These are phyloP conservation scores for Starmerella kuoi DNA, from an alignment of 805 yeast species.

Conservation along the genomic window DNA sequence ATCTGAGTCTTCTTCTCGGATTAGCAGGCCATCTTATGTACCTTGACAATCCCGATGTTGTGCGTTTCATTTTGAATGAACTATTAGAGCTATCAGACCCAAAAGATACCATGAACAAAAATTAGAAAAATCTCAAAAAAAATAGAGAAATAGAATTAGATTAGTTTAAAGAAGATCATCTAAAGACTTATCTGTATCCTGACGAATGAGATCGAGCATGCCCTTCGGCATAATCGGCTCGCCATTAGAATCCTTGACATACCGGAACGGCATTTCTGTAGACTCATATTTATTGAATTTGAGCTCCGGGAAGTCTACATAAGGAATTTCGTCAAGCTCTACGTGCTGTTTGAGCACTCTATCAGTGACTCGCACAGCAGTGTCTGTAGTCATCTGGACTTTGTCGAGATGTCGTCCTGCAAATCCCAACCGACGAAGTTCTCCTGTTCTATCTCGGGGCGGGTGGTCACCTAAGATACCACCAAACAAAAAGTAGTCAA, in stretches of 20 bases:
- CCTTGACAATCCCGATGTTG: conserved; percentile 75
- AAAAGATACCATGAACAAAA: no score
- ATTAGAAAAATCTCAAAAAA: not conserved
- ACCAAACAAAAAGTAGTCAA: conserved; percentile 88
- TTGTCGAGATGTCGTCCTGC: conserved; percentile 77
- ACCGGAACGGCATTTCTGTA: conserved; percentile 96
- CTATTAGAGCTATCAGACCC: conserved; percentile 27
- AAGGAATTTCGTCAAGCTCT: conserved; percentile 60
- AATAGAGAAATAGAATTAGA: conserved; percentile 3
- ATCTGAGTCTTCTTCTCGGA: conserved; percentile 66
- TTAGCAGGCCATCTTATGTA: conserved; percentile 78
- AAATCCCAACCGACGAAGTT: conserved; percentile 74
- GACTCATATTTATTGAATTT: conserved; percentile 79
- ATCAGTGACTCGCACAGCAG: conserved; percentile 89
- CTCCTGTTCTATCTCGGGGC: conserved; percentile 85
- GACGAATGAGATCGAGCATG: conserved; percentile 73
- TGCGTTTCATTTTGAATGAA: conserved; percentile 62
- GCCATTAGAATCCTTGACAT: conserved; percentile 49
- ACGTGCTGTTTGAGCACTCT: conserved; percentile 49
- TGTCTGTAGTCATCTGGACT: conserved; percentile 94
- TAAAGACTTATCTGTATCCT: conserved; percentile 62
- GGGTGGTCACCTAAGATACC: conserved; percentile 88
- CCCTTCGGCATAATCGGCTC: conserved; percentile 85
- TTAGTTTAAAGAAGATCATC: conserved; percentile 17
- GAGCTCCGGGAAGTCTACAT: conserved; percentile 89